Evolutionary conservation across 805 yeast species (phyloP).

Genomic region (Candida alai): DNA sequence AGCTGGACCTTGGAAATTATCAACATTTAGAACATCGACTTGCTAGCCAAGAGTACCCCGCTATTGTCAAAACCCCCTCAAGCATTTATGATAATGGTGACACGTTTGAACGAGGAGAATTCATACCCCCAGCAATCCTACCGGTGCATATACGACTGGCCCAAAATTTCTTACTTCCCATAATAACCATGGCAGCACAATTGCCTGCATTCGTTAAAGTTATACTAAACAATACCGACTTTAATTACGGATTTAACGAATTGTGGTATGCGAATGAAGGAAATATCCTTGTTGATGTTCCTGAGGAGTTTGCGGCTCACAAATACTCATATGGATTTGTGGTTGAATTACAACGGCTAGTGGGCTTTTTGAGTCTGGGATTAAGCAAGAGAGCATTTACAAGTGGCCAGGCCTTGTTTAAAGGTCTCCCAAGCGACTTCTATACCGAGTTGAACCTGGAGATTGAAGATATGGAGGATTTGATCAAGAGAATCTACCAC

Average conservation of each 20-base stretch:
- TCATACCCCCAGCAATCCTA: conserved; percentile 17
- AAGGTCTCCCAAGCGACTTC: conserved; percentile 17
- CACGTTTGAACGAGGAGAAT: background rate
- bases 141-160: conserved; percentile 12
- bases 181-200: conserved; percentile 26
- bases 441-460: conserved; percentile 12
- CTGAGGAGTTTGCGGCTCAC: conserved; percentile 5
- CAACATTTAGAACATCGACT: background rate
- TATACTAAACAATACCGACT: conserved; percentile 11
- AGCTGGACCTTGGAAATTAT: background rate
- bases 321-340: conserved; percentile 12
- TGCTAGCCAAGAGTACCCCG: background rate
- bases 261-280: conserved; percentile 16
- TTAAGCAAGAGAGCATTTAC: conserved; percentile 20
- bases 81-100: background rate
- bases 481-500: conserved; percentile 12
- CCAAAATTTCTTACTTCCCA: conserved; percentile 27
- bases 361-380: conserved; percentile 16
- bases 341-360: conserved; percentile 21
- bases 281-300: conserved; percentile 7
- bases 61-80: background rate
- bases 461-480: conserved; percentile 19
- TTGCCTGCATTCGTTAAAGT: conserved; percentile 16
- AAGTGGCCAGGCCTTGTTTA: conserved; percentile 16
- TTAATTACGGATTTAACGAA: conserved; percentile 14